Conservation (phyloP, 2,329 filamentous ascomycete genomes). For the Fusarium tjaetaba region DNA sequence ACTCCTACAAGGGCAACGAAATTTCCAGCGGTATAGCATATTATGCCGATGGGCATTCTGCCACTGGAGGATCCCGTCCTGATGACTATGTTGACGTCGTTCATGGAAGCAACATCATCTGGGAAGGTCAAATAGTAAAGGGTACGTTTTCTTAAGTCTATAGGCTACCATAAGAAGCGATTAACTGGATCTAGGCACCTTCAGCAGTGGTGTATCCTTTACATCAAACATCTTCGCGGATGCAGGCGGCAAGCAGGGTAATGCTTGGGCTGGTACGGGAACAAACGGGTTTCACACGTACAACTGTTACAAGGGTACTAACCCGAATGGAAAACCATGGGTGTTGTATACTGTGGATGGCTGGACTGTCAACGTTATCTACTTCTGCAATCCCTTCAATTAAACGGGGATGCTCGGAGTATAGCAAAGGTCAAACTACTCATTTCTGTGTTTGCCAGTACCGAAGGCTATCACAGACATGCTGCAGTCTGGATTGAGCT, state of each 20-base stretch:
- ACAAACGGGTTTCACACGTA: background rate
- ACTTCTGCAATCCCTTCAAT: background rate
- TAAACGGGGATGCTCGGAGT: background rate
- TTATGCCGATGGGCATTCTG: background rate
- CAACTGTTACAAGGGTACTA: background rate
- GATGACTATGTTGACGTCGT: background rate
- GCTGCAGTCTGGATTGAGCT: background rate
- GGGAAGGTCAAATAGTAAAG: background rate
- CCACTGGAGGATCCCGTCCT: background rate
- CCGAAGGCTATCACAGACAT: background rate
- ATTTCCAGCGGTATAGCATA: slow-evolving; percentile 7
- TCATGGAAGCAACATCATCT: background rate
- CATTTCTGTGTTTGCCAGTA: background rate
- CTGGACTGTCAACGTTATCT: background rate
- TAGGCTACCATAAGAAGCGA: accelerated
- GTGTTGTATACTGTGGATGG: background rate
- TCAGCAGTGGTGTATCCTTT: background rate
- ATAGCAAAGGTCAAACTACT: background rate
- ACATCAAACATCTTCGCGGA: slow-evolving; percentile 1
- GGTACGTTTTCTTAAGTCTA: background rate
- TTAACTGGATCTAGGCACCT: background rate
- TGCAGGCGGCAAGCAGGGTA: background rate
- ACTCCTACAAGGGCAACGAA: background rate
- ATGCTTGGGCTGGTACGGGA: slow-evolving; percentile 2
- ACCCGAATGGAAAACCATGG: background rate